These are phyloP conservation scores for Aeschynomene evenia DNA, from an alignment of 306 rosid genomes.

Conservation along the genomic window DNA sequence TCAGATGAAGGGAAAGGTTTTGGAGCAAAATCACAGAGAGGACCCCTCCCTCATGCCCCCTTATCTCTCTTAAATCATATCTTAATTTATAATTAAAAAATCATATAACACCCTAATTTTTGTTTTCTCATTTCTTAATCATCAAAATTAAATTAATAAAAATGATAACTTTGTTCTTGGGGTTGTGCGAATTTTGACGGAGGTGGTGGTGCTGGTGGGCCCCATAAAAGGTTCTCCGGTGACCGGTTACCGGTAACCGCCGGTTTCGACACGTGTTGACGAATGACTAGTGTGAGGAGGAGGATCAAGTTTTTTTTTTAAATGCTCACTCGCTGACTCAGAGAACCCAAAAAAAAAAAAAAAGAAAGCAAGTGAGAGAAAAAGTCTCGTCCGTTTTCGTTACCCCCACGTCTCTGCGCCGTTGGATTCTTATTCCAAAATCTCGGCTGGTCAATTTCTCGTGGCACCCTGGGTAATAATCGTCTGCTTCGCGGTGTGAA, in stretches of 20 bases:
- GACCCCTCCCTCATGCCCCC: slow-evolving; percentile 36
- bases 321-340: slow-evolving; percentile 35
- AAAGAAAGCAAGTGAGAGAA: slow-evolving; percentile 24
- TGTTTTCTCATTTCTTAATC: neutral
- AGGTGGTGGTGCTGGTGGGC: slow-evolving; percentile 43
- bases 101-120: neutral
- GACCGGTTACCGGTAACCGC: slow-evolving; percentile 40
- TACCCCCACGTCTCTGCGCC: slow-evolving; percentile 35
- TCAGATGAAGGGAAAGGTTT: slow-evolving; percentile 48
- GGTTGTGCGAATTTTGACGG: slow-evolving; percentile 28
- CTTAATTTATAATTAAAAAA: slow-evolving; percentile 33
- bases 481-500: slow-evolving; percentile 14
- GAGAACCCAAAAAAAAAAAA: neutral
- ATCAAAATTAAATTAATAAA: neutral
- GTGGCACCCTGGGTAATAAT: neutral
- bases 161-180: slow-evolving; percentile 1
- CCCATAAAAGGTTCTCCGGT: slow-evolving; percentile 32
- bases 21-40: slow-evolving; percentile 46
- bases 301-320: neutral
- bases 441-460: slow-evolving; percentile 42
- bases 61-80: slow-evolving; percentile 48
- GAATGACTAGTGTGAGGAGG: slow-evolving; percentile 26
- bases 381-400: slow-evolving; percentile 42
- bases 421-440: slow-evolving; percentile 36
- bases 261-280: slow-evolving; percentile 53